Evolutionary conservation across 495 filamentous ascomycete genomes (phyloP), one percentile per base, ranked within the genome.

Genomic region (Daldinia bambusicola): DNA sequence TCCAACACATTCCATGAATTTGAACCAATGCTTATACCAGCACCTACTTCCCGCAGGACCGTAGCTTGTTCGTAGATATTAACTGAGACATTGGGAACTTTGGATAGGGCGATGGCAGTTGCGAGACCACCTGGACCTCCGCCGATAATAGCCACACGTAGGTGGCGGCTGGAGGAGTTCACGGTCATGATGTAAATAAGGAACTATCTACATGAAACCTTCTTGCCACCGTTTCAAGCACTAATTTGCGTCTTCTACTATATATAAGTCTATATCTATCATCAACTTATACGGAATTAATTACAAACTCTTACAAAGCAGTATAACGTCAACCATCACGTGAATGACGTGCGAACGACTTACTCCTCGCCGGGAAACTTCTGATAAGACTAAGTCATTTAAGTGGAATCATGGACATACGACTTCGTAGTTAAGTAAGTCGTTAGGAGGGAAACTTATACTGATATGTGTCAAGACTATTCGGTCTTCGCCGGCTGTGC

Each of bases 111-210:
- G 57, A 86, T 86, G 6, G 83, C 84, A 0, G 84, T 78, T 30
- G 78, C 78, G 0, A 87, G 75, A 0, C 85, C 85, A 7, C 80
- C 84, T 1, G 84, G 84, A 0, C 84, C 84, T 9, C 80, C 81
- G 22, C 83, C 82, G 53, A 86, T 78, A 53, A 85, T 78, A 53
- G 80, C 83, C 52, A 81, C 67, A 10, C 67, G 66, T 14, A 70
- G 55, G 30, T 66, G 62, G 9, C 45, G 58, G 30, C 10, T 4
- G 14, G 71, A 32, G 6, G 45, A 9, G 41, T 70, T 45, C n/a
- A 74, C 71, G 16, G 71, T 74, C 71, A 74, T 74, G 1, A 9
- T 57, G 20, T 16, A 26, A 59, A 63, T 10, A 22, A 32, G 30
- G 7, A 22, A 16, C 63, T 6, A 38, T 16, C 2, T 57, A 13